Evolutionary conservation across 2,329 filamentous ascomycete genomes (phyloP), one percentile per base, ranked within the genome.

Genomic region (Aspergillus sp.): DNA sequence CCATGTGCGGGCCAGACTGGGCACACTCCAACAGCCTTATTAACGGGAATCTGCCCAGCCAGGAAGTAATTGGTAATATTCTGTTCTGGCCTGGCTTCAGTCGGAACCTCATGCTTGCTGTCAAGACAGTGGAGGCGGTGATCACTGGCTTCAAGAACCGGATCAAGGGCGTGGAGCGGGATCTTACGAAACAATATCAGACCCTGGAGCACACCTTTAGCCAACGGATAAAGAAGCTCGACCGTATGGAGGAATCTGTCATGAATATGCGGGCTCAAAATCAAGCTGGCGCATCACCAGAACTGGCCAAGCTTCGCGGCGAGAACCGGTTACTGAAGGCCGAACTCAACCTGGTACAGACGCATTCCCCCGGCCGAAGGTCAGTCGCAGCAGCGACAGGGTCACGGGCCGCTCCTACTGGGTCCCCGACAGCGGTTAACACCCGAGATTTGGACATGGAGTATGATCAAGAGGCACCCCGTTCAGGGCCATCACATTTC

Each of bases 151-250:
- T 95, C 73, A 85, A 87, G 59, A 75, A 77, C 35, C 84, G 88
- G 49, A 87, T 96, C 61, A 86, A 87, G 59, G 74, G 77, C 5
- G 83, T 96, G n/a, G 93, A 98, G 66, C 83, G 86, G 42, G 87
- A 94, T 50, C 71, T 97, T n/a, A 85, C 83, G 72, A 87, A 88
- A 52, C 90, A 97, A 60, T 97, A 96, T 60, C 86, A 94, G 59
- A 80, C 78, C 0, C 76, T 98, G 1, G 89, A 96, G 65, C 82
- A 82, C 56, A 86, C 82, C 34, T 80, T 96, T 29, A 87, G 93
- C 45, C 70, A 82, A 28, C 83, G 89, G 10, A 78, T 84, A 49
- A 93, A 94, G 72, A 88, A 88, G 56, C 79, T 98, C 29, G 91
- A 97, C 54, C 81, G 86, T 2, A 76, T 98, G 1, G 93, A 98